Conservation (phyloP, 352 stramenopile genomes). For the Aphanomyces astaci region DNA sequence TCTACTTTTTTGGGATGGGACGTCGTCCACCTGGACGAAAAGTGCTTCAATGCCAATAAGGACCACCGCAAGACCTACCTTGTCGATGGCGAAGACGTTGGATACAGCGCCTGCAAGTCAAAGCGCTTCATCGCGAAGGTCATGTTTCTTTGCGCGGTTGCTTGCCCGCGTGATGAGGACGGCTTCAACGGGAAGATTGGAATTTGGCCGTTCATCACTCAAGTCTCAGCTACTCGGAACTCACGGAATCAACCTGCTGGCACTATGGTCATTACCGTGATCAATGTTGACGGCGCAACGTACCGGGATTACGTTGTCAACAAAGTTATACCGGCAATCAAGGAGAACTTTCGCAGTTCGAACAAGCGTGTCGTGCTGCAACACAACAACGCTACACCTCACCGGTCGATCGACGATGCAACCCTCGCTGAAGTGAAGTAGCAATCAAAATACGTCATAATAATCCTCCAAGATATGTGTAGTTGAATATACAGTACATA, state of each 20-base stretch:
- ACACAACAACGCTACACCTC: slow-evolving; percentile 95
- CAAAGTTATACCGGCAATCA: slow-evolving; percentile 88
- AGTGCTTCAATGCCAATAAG: slow-evolving; percentile 5
- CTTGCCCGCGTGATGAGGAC: neutral
- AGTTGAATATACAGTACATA: too few relatives aligned
- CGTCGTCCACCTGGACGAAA: slow-evolving; percentile 1
- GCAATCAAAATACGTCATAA: too few relatives aligned
- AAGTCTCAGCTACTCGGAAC: neutral
- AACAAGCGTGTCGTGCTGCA: slow-evolving; percentile 97
- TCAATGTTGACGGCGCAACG: neutral
- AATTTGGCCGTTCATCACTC: neutral
- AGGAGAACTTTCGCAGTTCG: slow-evolving; percentile 96
- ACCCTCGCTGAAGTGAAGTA: too few relatives aligned
- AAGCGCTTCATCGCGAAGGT: slow-evolving; percentile 32
- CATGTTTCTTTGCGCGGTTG: slow-evolving; percentile 28
- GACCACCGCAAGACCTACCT: slow-evolving; percentile 13
- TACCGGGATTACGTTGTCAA: slow-evolving; percentile 19
- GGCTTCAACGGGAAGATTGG: neutral
- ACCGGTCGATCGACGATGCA: too few relatives aligned
- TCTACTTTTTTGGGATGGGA: slow-evolving; percentile 1
- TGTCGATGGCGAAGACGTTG: slow-evolving; percentile 9
- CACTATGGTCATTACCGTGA: neutral
- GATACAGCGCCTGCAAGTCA: slow-evolving; percentile 1
- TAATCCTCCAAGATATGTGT: too few relatives aligned
- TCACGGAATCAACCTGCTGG: neutral